A percentile compares a stretch with the other conserved stretches of the same genome.
Conservation (phyloP, 1,284 basidiomycete genomes). For the Cryptococcus maquisensis region DNA sequence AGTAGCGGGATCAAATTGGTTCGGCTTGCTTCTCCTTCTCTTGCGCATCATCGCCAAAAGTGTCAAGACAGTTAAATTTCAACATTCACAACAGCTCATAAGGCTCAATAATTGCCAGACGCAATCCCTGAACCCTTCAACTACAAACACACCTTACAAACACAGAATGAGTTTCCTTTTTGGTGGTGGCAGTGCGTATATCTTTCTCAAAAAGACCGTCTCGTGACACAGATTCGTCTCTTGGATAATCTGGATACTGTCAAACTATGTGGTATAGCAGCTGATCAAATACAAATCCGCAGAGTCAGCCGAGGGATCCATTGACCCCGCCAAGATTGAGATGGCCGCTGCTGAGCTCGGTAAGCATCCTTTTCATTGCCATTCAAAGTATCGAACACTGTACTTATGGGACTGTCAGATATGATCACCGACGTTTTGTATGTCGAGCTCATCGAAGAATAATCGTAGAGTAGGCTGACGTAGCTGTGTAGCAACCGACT, state of each 20-base stretch:
- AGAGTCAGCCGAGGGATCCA: slow-evolving; percentile 19
- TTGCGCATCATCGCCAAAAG: too few species aligned
- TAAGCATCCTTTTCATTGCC: slow-evolving; percentile 1
- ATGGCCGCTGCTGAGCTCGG: slow-evolving; percentile 48
- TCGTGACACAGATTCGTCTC: neutral
- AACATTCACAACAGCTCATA: too few species aligned
- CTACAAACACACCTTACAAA: neutral
- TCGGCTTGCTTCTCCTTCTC: too few species aligned
- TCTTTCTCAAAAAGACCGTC: neutral
- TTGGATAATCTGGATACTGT: neutral
- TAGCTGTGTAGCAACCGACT: slow-evolving; percentile 42
- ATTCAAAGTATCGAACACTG: neutral
- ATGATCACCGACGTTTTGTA: slow-evolving; percentile 51
- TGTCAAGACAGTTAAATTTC: too few species aligned
- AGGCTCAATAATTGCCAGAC: too few species aligned
- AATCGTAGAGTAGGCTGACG: neutral
- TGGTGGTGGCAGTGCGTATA: slow-evolving; percentile 14
- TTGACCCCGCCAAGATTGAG: slow-evolving; percentile 48
- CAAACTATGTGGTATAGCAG: neutral
- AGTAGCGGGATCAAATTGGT: too few species aligned
- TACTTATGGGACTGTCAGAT: slow-evolving; percentile 16
- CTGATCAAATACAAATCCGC: neutral
- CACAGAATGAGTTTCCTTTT: slow-evolving; percentile 15
- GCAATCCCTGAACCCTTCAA: too few species aligned
- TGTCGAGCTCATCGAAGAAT: slow-evolving; percentile 7